Conservation (phyloP, 345 rosid species). For the Iberis pinnata region DNA sequence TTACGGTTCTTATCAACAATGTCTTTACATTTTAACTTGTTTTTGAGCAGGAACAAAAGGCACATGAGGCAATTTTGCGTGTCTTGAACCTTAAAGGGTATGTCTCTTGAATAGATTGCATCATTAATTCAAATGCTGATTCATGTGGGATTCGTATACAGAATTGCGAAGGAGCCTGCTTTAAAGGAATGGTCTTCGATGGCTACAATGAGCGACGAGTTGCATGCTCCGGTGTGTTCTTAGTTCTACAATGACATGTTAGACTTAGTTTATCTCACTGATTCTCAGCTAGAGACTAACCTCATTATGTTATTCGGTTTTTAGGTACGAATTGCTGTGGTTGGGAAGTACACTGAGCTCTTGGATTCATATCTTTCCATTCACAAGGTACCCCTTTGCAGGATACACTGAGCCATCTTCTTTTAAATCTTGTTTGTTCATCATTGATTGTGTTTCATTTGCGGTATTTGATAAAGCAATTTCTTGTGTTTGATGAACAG, state of each 20-base stretch:
- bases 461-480: neutral
- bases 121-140: conserved; percentile 7
- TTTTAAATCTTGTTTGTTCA: too few relatives aligned
- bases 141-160: conserved; percentile 29
- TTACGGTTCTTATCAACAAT: neutral
- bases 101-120: conserved; percentile 9
- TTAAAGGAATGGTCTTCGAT: conserved; percentile 65
- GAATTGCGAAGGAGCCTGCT: conserved; percentile 56
- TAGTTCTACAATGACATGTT: conserved; percentile 4
- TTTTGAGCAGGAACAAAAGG: conserved; percentile 77
- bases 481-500: conserved; percentile 35
- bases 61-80: conserved; percentile 77
- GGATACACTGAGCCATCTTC: neutral
- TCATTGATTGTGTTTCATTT: neutral
- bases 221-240: conserved; percentile 61
- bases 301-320: conserved; percentile 9
- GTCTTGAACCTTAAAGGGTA: conserved; percentile 70
- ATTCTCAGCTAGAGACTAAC: conserved; percentile 24
- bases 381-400: conserved; percentile 42
- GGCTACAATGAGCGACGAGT: conserved; percentile 54
- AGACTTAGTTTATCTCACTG: neutral
- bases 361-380: conserved; percentile 92
- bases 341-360: conserved; percentile 89
- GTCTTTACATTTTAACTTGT: conserved; percentile 4
- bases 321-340: conserved; percentile 90